These are phyloP conservation scores for Venustampulla echinocandica DNA, from an alignment of 495 filamentous ascomycete genomes.

Conservation along the genomic window DNA sequence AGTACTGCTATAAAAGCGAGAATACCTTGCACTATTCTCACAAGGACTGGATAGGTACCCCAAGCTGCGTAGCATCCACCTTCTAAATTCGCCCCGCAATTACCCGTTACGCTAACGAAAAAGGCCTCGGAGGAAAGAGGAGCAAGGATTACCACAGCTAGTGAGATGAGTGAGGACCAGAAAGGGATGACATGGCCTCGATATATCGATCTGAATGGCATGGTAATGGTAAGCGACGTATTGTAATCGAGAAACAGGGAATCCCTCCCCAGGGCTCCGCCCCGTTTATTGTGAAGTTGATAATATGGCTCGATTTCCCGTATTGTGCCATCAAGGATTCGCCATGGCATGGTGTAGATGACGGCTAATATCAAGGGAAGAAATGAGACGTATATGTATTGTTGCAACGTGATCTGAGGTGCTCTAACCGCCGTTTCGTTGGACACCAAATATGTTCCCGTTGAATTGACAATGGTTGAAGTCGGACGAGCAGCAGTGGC, in stretches of 20 bases:
- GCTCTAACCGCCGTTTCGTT: background rate
- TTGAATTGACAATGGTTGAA: slow-evolving; percentile 9
- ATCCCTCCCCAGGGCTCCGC: slow-evolving; percentile 2
- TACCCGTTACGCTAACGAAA: slow-evolving; percentile 7
- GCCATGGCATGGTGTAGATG: slow-evolving; percentile 10
- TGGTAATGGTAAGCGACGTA: background rate
- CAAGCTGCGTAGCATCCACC: slow-evolving; percentile 3
- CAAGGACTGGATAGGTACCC: slow-evolving; percentile 7
- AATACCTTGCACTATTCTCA: slow-evolving; percentile 3
- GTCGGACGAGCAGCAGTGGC: background rate
- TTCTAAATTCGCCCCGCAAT: background rate
- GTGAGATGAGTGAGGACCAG: slow-evolving; percentile 4
- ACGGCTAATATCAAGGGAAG: slow-evolving; percentile 10
- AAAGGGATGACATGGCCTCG: slow-evolving; percentile 7
- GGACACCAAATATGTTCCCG: slow-evolving; percentile 5
- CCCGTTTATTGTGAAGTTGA: slow-evolving; percentile 3
- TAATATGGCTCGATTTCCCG: slow-evolving; percentile 14
- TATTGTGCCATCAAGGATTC: slow-evolving; percentile 9
- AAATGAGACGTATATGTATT: slow-evolving; percentile 9
- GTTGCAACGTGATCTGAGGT: slow-evolving; percentile 6
- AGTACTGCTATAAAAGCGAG: slow-evolving; percentile 7
- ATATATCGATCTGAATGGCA: slow-evolving; percentile 6
- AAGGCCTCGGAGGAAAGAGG: slow-evolving; percentile 9
- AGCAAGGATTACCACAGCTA: slow-evolving; percentile 1
- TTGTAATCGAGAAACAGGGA: slow-evolving; percentile 9